Percentiles rank a stretch among this genome's conserved stretches.
Evolutionary conservation across 2,329 filamentous ascomycete species (phyloP).

Genomic region (Rhinocladiella mackenziei): DNA sequence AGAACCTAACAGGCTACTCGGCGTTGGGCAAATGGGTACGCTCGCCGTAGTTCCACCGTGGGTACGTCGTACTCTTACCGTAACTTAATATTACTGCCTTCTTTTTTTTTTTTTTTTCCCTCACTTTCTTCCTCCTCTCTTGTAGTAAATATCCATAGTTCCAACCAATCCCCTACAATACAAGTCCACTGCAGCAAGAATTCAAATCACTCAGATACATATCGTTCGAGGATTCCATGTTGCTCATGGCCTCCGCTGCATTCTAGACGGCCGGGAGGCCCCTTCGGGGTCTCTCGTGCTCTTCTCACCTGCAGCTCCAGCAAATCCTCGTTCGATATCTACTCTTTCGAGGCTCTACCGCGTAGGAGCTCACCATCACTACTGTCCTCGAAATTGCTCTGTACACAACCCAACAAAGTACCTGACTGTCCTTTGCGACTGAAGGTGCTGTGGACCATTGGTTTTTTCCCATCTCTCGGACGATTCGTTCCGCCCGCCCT

Average conservation of each 20-base stretch:
- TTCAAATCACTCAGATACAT: slow-evolving; percentile 44
- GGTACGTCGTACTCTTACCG: too few relatives aligned
- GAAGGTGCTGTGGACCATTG: slow-evolving; percentile 27
- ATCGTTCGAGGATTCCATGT: slow-evolving; percentile 66
- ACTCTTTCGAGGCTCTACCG: slow-evolving; percentile 43
- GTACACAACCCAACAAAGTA: slow-evolving; percentile 38
- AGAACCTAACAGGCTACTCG: too few relatives aligned
- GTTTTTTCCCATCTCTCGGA: slow-evolving; percentile 13
- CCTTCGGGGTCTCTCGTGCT: slow-evolving; percentile 22
- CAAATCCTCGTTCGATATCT: slow-evolving; percentile 43
- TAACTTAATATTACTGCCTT: slow-evolving; percentile 13
- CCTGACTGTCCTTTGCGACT: slow-evolving; percentile 25
- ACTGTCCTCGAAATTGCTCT: slow-evolving; percentile 60
- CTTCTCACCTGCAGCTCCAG: slow-evolving; percentile 20
- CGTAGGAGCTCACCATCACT: slow-evolving; percentile 33
- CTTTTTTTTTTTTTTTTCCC: slow-evolving; percentile 10
- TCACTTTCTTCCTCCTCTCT: slow-evolving; percentile 28
- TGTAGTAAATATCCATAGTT: slow-evolving; percentile 25
- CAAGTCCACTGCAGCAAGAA: slow-evolving; percentile 7
- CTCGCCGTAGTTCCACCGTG: neutral
- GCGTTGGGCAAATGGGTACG: too few relatives aligned
- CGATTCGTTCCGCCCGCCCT: slow-evolving; percentile 14
- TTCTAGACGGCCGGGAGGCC: slow-evolving; percentile 81
- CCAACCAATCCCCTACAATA: slow-evolving; percentile 13
- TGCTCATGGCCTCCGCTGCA: slow-evolving; percentile 72